Base-by-base conservation (phyloP, 805 yeast species). In the Helenozyma rhizophorensis region DNA sequence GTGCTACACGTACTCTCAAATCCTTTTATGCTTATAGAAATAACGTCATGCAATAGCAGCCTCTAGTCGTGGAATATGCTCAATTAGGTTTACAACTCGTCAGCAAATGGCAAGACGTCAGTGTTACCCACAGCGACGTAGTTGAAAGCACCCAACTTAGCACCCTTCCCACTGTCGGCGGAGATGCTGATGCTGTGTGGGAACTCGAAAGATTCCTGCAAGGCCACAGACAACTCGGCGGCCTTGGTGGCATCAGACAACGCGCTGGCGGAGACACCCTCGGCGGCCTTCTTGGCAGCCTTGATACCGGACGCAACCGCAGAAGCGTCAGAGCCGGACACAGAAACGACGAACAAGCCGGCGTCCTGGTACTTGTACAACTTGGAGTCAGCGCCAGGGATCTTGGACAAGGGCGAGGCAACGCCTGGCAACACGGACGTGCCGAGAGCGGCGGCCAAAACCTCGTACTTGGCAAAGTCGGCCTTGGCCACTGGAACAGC, bases 121-220 rank as follows among this genome's bases (percentile, higher is more conserved):
- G 82, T 78, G 62, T 87, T 82, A 66, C 97, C 98, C 42, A 86
- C 80, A 43, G 93, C 96, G 46, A 82, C 93, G 56, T 83, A 80
- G 70, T 81, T 87, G 70, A 80, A 80, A 28, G 34, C 43, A 45
- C 72, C 72, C 40, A 83, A 51, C 54, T 74, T 68, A 38, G 47
- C 55, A 28, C 55, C 51, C 43, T 53, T 46, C 32, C 56, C 62
- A 30, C 59, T 53, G 31, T 61, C 55, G 27, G 63, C 59, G 36
- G 58, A 56, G 24, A 66, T 50, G 37, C 57, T 49, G 37, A 58
- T 36, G 38, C 45, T 48, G 31, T 50, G 49, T 12, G 67, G 63
- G 44, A 44, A 29, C 39, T 54, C 63, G 43, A 54, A 54, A 22
- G 60, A 45, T 25, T 60, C 50, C 54, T 67, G 70, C 53, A 67